Evolutionary conservation across 1,139 yeast species (phyloP).

Genomic region (Pichia cactophila): DNA sequence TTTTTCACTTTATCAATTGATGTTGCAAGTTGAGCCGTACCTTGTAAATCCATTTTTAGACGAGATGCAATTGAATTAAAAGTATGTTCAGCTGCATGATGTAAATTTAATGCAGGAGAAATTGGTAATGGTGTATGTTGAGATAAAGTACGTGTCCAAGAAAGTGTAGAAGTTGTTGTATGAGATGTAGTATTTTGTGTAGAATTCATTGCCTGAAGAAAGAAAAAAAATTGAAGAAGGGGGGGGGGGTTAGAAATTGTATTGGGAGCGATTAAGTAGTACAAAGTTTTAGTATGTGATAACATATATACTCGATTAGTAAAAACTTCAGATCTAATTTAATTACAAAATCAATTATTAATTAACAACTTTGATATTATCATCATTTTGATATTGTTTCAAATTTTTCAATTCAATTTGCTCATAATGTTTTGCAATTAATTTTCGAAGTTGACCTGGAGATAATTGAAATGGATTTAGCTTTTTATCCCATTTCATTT

Average conservation of each 20-base stretch:
- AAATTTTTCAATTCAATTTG: not conserved
- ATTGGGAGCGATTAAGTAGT: no score
- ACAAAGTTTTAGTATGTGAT: no score
- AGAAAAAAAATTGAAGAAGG: no score
- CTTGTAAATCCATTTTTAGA: slow-evolving; percentile 2
- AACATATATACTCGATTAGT: no score
- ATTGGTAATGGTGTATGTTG: not conserved
- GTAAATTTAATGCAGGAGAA: not conserved
- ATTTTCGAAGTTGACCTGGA: slow-evolving; percentile 49
- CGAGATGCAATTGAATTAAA: slow-evolving; percentile 3
- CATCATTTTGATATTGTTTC: not conserved
- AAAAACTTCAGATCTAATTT: no score
- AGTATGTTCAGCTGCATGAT: not conserved
- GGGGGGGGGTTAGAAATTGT: no score
- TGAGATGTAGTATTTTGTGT: not conserved
- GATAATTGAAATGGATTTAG: slow-evolving; percentile 77
- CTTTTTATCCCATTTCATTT: slow-evolving; percentile 89
- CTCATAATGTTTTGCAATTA: slow-evolving; percentile 4
- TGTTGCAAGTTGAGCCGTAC: slow-evolving; percentile 2
- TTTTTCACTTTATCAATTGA: not conserved
- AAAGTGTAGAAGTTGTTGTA: not conserved
- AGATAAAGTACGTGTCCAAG: not conserved
- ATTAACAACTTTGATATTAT: no score
- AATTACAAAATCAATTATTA: no score
- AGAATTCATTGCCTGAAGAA: no score